Evolutionary conservation across 306 rosid species (phyloP), one percentile per base, ranked within the genome.

Genomic region (Rosa chinensis): DNA sequence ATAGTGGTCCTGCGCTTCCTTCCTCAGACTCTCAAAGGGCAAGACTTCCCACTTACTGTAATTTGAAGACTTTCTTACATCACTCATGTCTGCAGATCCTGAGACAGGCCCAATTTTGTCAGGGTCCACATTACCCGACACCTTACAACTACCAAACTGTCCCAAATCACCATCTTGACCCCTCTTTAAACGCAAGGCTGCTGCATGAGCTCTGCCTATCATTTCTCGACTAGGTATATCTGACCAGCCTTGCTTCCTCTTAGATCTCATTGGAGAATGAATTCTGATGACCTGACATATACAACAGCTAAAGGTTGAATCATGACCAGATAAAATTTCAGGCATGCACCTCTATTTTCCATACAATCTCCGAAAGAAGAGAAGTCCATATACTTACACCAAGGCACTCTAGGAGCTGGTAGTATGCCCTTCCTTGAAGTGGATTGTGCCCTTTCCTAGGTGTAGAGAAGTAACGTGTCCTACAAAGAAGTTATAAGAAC

Each of bases 381-480:
- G n/a, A 67, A 49, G 6, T 25, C 17, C 48, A 39, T 69, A 18
- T 68, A 55, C 81, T 83, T 95, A 95, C 99, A 77, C 99, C 99
- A 79, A 95, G 99, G 88, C 99, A 95, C 85, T 95, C 99, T 62
- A 95, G 80, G 78, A 95, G 97, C 80, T 95, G 99, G 85, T 95
- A 95, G 84, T 92, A 95, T 43, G 99, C 99, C 84, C 99, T 92
- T 83, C 99, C 99, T 84, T 95, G 99, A 87, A 95, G 99, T 80
- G 99, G 99, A 82, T 95, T 95, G 83, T 95, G 99, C 77, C 99
- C 99, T 83, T 92, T 89, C 89, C 92, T 92, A 58, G 99, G 99
- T 58, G 85, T 72, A 74, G 98, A 92, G 89, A 95, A 95, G 86
- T 95, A 95, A 75, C 98, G 85, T 45, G 99, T 95, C 99, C 99